phyloP scores from a whole-genome alignment of 163 green algal genomes.

The Scenedesmus sp. region DNA sequence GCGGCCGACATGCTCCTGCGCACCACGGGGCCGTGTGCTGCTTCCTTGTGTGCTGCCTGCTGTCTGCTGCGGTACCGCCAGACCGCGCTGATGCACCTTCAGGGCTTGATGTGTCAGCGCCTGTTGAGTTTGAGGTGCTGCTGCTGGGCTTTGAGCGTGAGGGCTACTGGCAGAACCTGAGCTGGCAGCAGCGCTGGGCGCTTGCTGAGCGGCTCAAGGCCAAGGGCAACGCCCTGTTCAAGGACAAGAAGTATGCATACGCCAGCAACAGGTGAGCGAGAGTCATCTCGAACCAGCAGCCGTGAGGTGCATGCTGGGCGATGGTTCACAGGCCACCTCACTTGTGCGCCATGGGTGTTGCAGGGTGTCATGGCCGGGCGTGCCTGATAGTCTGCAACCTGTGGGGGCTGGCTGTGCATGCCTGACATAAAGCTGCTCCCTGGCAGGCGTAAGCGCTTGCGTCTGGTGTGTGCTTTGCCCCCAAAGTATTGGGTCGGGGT shows the following conservation, averaged over 20 bases:
- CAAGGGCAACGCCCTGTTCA: slow-evolving; percentile 87
- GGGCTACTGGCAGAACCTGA: slow-evolving; percentile 64
- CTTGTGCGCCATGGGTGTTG: no score
- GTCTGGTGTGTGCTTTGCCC: no score
- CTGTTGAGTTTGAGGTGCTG: slow-evolving; percentile 84
- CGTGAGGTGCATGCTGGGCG: background rate
- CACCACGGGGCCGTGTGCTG: background rate
- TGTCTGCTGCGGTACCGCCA: background rate
- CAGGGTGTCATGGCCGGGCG: no score
- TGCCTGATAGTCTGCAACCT: no score
- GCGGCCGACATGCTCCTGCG: background rate
- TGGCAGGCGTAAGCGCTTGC: no score
- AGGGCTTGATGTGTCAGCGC: slow-evolving; percentile 13
- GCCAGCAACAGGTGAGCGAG: slow-evolving; percentile 53
- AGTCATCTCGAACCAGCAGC: background rate
- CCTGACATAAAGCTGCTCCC: no score
- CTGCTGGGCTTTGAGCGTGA: slow-evolving; percentile 80
- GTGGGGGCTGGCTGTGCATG: no score
- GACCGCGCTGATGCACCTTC: slow-evolving; percentile 41
- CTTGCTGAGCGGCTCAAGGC: slow-evolving; percentile 76
- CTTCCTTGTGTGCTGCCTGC: background rate
- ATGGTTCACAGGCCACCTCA: background rate
- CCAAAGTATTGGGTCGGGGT: no score
- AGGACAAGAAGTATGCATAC: slow-evolving; percentile 60
- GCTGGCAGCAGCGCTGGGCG: slow-evolving; percentile 62